These are phyloP conservation scores for Podospora anserina DNA, from an alignment of 495 filamentous ascomycete genomes.

Conservation along the genomic window DNA sequence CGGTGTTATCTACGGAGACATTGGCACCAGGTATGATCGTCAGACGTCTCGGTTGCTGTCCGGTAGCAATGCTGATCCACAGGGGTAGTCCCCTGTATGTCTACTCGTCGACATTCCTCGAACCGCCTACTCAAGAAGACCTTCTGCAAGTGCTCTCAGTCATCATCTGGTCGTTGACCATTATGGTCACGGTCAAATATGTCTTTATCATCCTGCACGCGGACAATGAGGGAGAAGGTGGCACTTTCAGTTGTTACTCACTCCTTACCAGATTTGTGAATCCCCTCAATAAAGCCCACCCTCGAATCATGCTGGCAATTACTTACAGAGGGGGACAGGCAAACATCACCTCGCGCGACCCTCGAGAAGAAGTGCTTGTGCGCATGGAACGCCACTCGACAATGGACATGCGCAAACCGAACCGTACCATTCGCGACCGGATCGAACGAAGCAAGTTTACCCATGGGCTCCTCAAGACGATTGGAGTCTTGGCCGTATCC, in stretches of 20 bases:
- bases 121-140: constrained; percentile 56
- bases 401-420: constrained; percentile 50
- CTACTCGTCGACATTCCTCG: constrained; percentile 65
- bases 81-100: constrained; percentile 58
- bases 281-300: background rate
- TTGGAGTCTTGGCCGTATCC: constrained; percentile 66
- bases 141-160: constrained; percentile 68
- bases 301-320: background rate
- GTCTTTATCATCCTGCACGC: constrained; percentile 65
- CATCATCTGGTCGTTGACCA: constrained; percentile 68
- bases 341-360: constrained; percentile 51
- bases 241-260: constrained; percentile 47
- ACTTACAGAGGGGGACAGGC: background rate
- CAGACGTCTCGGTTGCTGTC: background rate
- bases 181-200: constrained; percentile 76
- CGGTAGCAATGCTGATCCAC: background rate
- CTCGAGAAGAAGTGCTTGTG: constrained; percentile 40
- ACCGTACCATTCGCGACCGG: constrained; percentile 49
- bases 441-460: constrained; percentile 56
- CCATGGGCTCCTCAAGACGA: constrained; percentile 55
- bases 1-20: constrained; percentile 74
- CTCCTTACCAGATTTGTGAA: constrained; percentile 39
- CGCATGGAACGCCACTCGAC: constrained; percentile 60
- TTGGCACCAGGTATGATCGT: constrained; percentile 52
- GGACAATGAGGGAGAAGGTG: constrained; percentile 76